Base-by-base conservation (phyloP, 2,329 filamentous ascomycete species). In the Exophiala calicioides region DNA sequence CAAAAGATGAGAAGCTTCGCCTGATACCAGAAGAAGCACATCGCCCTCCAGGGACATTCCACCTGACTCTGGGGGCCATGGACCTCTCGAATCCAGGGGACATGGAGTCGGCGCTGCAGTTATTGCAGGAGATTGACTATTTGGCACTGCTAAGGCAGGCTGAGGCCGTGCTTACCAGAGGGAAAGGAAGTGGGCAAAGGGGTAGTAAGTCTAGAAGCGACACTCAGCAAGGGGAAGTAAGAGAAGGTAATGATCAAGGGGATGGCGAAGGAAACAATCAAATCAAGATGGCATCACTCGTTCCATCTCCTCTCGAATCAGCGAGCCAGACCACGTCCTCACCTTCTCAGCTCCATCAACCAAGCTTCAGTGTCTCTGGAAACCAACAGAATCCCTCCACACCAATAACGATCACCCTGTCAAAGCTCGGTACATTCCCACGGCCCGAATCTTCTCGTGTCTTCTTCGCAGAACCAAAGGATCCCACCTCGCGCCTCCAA, bases 11-110 rank as follows among this genome's bases (percentile, higher is more conserved):
- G n/a, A n/a, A n/a, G n/a, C 33, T 59, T 4, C 42, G 53, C 10
- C 71, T 72, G 4, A 69, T 91, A 7, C 85, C 86, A 0, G 64
- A 72, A 23, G 77, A 77, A 44, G 88, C 89, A 1, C 71, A 95
- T 39, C 75, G 90, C 20, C 89, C 89, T 0, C 68, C 88, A 0
- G 87, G 88, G 0, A 90, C 89, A 1, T 68, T 96, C 36, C 91
- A 97, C 67, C 72, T 95, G 2, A 96, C 90, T 0, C 74, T 96
- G 0, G 90, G 90, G 0, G 86, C 94, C 1, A 90, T 96, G 86
- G 85, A 79, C 55, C 76, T 95, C 7, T 67, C 73, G 3, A 73
- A 70, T 2, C 66, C 72, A 2, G 72, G 77, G 34, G 65, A 68
- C 1, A 53, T 84, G 2, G 59, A 73, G 0, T 65, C 68, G 21